These are phyloP conservation scores for Erysimum cheiranthoides DNA, from an alignment of 345 rosid genomes.

Conservation along the genomic window DNA sequence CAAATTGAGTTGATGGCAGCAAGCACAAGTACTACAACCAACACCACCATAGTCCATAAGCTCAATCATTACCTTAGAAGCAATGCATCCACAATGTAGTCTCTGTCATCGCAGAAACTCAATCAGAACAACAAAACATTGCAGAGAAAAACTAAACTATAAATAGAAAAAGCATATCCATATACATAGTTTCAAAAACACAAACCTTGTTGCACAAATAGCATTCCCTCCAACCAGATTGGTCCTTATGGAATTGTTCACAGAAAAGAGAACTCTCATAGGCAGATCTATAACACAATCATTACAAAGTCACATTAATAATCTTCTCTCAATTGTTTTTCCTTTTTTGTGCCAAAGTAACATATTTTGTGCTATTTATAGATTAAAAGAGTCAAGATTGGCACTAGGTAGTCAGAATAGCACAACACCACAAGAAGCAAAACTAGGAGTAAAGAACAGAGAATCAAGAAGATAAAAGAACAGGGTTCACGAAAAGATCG, in stretches of 20 bases:
- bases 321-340: neutral
- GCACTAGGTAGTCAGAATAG: neutral
- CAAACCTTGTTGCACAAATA: conserved; percentile 63
- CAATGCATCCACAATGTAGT: conserved; percentile 94
- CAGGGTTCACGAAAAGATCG: conserved; percentile 24
- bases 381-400: conserved; percentile 9
- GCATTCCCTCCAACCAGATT: conserved; percentile 96
- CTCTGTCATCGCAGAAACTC: conserved; percentile 51
- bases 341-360: conserved; percentile 4
- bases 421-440: conserved; percentile 2
- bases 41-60: conserved; percentile 85
- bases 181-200: neutral
- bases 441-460: neutral
- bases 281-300: conserved; percentile 60
- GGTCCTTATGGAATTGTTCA: conserved; percentile 72
- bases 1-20: conserved; percentile 47
- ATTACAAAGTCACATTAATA: conserved; percentile 17
- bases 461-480: conserved; percentile 10
- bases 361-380: conserved; percentile 28
- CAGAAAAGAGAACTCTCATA: conserved; percentile 71
- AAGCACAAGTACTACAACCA: conserved; percentile 67
- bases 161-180: neutral
- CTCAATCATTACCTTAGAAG: conserved; percentile 59
- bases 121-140: conserved; percentile 34
- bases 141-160: neutral